These are phyloP conservation scores for Thraustochytrium sp. DNA, from an alignment of 352 stramenopile genomes.

Conservation along the genomic window DNA sequence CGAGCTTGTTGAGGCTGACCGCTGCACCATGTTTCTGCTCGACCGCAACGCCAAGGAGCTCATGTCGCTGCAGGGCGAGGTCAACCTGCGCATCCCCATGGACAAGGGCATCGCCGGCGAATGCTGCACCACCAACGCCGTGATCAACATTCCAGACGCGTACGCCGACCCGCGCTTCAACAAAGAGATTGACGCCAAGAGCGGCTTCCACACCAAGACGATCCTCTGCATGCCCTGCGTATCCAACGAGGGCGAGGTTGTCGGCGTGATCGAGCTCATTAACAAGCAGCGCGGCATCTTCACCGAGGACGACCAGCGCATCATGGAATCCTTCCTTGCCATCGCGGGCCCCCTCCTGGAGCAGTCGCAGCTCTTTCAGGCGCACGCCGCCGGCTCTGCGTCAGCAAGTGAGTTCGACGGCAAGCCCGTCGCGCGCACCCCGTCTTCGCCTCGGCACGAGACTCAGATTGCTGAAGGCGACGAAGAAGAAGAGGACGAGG, in stretches of 20 bases:
- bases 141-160: constrained; percentile 78
- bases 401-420: not conserved
- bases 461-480: not conserved
- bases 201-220: constrained; percentile 78
- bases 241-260: constrained; percentile 56
- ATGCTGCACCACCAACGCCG: constrained; percentile 68
- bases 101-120: constrained; percentile 80
- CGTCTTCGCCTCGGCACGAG: not conserved
- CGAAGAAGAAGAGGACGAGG: not conserved
- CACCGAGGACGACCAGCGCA: constrained; percentile 71
- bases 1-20: constrained; percentile 75
- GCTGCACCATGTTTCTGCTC: constrained; percentile 82
- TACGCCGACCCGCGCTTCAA: constrained; percentile 83
- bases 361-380: constrained; percentile 66
- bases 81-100: constrained; percentile 72
- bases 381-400: not conserved
- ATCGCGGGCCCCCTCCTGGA: constrained; percentile 78
- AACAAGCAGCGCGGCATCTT: constrained; percentile 67
- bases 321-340: constrained; percentile 72
- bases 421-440: not conserved
- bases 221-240: constrained; percentile 82
- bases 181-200: constrained; percentile 78
- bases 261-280: constrained; percentile 79
- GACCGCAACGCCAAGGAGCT: constrained; percentile 78
- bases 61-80: constrained; percentile 74